These are phyloP conservation scores for Didymella exigua DNA, from an alignment of 2,329 filamentous ascomycete genomes.

Conservation along the genomic window DNA sequence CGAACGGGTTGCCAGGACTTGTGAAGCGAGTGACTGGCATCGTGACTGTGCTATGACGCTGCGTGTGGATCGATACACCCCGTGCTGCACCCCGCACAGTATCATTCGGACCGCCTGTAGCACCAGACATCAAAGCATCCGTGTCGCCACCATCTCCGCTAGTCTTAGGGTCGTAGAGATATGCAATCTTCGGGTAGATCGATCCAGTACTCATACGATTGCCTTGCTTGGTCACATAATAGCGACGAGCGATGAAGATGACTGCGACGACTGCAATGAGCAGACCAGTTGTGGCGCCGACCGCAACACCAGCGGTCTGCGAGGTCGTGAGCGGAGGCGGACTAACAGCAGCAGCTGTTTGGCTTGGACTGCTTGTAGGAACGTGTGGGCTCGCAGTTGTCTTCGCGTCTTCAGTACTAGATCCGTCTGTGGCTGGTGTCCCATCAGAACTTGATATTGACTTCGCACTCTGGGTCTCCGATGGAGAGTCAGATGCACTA, in stretches of 20 bases:
- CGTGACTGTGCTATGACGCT: constrained; percentile 8
- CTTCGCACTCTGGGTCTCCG: background rate
- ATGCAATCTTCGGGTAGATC: constrained; percentile 42
- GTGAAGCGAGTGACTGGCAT: constrained; percentile 14
- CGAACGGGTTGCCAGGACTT: constrained; percentile 19
- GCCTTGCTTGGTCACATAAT: constrained; percentile 26
- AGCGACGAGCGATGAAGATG: constrained; percentile 42
- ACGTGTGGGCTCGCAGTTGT: background rate
- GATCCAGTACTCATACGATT: constrained; percentile 32
- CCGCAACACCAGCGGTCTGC: constrained; percentile 45
- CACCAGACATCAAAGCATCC: constrained; percentile 36
- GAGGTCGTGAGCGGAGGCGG: constrained; percentile 32
- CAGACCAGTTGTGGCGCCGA: constrained; percentile 41
- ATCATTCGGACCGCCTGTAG: constrained; percentile 9
- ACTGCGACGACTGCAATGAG: constrained; percentile 43
- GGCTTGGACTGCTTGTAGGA: constrained; percentile 21
- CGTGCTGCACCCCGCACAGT: background rate
- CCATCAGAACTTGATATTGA: background rate
- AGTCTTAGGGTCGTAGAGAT: constrained; percentile 42
- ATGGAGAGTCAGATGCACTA: background rate
- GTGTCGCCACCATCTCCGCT: constrained; percentile 21
- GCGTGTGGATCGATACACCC: background rate
- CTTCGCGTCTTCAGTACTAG: background rate
- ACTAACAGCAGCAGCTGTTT: constrained; percentile 13
- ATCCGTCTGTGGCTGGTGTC: background rate